Base-by-base conservation (phyloP, 805 yeast genomes). In the Jamesozyma piceae region DNA sequence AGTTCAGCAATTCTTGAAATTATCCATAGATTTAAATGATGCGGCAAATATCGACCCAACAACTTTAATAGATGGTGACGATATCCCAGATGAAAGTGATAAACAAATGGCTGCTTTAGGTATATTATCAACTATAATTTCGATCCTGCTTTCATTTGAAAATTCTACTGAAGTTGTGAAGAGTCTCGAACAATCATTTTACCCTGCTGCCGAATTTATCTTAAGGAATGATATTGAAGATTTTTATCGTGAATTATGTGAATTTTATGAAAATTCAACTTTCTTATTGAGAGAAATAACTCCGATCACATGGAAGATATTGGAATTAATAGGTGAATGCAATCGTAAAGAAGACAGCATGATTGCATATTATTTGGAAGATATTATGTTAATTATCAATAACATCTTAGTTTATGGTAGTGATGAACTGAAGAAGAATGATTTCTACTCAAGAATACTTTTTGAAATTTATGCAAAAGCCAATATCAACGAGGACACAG, bases 31-130 rank as follows among this genome's bases (percentile, higher is more conserved):
- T 40, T 62, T 85, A 27, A 65, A 76, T 42, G 94, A 82, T 22
- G 77, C 80, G 1, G 60, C 78, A 0, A 68, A 71, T 43, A 56
- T 62, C 11, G 74, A 72, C 42, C 67, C 69, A 36, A 58, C 60
- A 17, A 69, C 63, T 11, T 53, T 63, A 15, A 61, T 65, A 37
- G 54, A 48, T 20, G 52, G 49, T 30, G 68, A 67, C 19, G 67
- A 64, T 30, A 38, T 62, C 13, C 64, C 66, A 3, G 73, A 67
- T 42, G 62, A 63, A 32, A 72, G 76, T 13, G 95, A 84, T 46
- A 88, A 87, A 61, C 78, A 80, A 35, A 75, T 79, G 73, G 87
- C 95, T 18, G 95, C 89, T 0, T 65, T 80, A 18, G 95, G 95
- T 13, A 73, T 88, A 28, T 62, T 90, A 49, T 81, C 80, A 51